A percentile compares a stretch with the other conserved stretches of the same genome.
phyloP scores from a whole-genome alignment of 2,329 filamentous ascomycete genomes.

The Penicillium rolfsii region DNA sequence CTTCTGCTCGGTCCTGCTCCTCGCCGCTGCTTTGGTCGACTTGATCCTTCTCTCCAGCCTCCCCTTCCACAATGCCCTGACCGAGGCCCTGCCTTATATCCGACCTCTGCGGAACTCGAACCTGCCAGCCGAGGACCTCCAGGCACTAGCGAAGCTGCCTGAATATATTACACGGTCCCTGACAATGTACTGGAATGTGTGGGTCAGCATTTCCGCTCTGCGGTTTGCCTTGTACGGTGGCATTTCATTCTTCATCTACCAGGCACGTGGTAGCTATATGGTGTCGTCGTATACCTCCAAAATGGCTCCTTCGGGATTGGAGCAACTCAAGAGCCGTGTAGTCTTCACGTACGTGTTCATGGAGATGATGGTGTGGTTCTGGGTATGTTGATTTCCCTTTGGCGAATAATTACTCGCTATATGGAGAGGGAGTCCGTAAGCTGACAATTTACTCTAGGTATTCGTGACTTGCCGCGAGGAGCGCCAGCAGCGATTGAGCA shows the following conservation, averaged over 20 bases:
- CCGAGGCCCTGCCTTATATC: conserved; percentile 58
- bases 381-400: conserved; percentile 56
- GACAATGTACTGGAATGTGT: conserved; percentile 45
- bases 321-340: conserved; percentile 78
- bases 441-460: conserved; percentile 31
- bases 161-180: conserved; percentile 32
- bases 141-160: conserved; percentile 25
- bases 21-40: conserved; percentile 67
- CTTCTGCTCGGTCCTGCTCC: conserved; percentile 69
- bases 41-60: conserved; percentile 61
- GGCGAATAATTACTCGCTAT: not conserved
- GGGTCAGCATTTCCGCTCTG: conserved; percentile 39
- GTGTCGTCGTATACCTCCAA: conserved; percentile 27
- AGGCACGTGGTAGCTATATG: conserved; percentile 29
- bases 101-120: conserved; percentile 30
- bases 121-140: conserved; percentile 29
- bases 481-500: conserved; percentile 37
- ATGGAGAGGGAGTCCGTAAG: not conserved
- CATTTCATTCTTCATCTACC: conserved; percentile 45
- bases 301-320: conserved; percentile 50
- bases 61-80: conserved; percentile 67
- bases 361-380: conserved; percentile 85
- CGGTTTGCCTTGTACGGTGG: conserved; percentile 44
- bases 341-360: conserved; percentile 84
- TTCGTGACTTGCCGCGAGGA: conserved; percentile 43